Evolutionary conservation across 768 basidiomycete species (phyloP), one percentile per base, ranked within the genome.

Genomic region (Amanita pseudoporphyria): DNA sequence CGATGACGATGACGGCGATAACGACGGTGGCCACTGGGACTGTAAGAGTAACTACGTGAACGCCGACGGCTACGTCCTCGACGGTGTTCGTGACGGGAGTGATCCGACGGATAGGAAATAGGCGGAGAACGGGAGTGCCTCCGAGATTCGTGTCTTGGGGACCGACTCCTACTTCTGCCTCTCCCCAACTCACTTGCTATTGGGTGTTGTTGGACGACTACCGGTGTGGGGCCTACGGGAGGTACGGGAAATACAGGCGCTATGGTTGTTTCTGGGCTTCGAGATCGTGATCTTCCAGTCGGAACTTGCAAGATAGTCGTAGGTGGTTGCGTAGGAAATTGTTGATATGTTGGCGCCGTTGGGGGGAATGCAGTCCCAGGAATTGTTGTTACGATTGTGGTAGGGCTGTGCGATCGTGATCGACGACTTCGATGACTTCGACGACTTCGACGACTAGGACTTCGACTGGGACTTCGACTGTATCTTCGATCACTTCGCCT

Each of bases 31-130:
- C 36, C 13, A 4, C 31, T 13, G 6, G 49, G 40, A 16, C 40
- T 43, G 32, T 50, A 33, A 7, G 39, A 50, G 24, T 50, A 36
- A 26, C 39, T 40, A 19, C 40, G 47, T 16, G 38, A 32, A 26
- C 32, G 24, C 30, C 37, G 5, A 31, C 40, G 49, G 2, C 30
- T n/a, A 33, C n/a, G 31, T 12, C 39, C 9, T 24, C 41, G 49
- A 21, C 40, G 7, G 16, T 14, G 32, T 19, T n/a, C 16, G 2
- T 24, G 38, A 2, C 9, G 18, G n/a, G 26, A 49, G 38, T 49
- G 9, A 30, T 50, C 49, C 22, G 47, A 41, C 33, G 49, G 49
- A 16, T 50, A 50, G 16, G 18, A 14, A 9, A 50, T 43, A 24
- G 49, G 24, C 2, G 49, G 41, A 19, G 49, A 50, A 24, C 32